phyloP scores from a whole-genome alignment of 257 asterid genomes.

The Nicotiana tomentosiformis region DNA sequence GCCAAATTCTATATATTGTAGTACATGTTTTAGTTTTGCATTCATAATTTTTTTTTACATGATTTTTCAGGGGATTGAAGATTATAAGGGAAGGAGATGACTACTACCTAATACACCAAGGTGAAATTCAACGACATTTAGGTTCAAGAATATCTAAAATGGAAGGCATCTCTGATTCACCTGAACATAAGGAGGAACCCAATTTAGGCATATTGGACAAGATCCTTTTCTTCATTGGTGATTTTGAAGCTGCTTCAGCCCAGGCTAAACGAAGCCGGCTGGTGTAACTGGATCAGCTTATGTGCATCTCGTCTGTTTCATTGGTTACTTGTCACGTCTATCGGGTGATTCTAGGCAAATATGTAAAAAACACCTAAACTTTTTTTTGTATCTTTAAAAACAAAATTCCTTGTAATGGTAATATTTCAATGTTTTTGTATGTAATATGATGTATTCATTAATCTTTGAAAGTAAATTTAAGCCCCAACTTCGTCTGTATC shows the following conservation, averaged over 20 bases:
- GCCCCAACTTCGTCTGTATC: background rate
- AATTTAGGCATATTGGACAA: conserved; percentile 50
- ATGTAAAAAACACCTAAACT: background rate
- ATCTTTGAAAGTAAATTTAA: background rate
- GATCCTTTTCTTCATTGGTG: conserved; percentile 78
- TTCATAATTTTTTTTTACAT: background rate
- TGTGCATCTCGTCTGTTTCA: background rate
- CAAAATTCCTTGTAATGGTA: background rate
- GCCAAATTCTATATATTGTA: background rate
- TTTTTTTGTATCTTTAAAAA: background rate
- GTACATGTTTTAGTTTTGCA: background rate
- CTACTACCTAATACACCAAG: conserved; percentile 62
- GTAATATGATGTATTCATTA: background rate
- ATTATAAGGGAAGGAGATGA: conserved; percentile 83
- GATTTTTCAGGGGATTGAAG: conserved; percentile 58
- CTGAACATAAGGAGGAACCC: conserved; percentile 24
- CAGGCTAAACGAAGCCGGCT: conserved; percentile 50
- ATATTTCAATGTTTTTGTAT: background rate
- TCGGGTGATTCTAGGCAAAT: background rate
- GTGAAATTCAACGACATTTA: conserved; percentile 62
- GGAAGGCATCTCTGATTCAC: conserved; percentile 11
- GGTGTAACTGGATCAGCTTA: conserved; percentile 9
- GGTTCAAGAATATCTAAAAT: conserved; percentile 39
- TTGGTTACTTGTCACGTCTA: background rate
- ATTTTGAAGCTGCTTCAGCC: conserved; percentile 60